Base-by-base conservation (phyloP, 2,329 filamentous ascomycete species). In the Fusarium torulosum region DNA sequence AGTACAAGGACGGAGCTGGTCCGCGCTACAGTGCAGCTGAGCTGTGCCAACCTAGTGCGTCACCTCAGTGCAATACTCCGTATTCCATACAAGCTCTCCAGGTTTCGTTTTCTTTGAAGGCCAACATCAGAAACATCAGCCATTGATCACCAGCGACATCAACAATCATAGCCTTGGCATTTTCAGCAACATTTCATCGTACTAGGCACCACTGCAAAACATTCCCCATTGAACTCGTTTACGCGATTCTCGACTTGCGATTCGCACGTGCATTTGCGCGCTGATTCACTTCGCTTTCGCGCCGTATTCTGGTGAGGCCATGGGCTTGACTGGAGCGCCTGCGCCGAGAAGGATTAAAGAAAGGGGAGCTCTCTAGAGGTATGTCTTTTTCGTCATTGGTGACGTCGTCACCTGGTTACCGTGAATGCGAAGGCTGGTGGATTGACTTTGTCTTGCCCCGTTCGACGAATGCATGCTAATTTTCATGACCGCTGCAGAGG, bases 281-380 rank as follows among this genome's bases (percentile, higher is more conserved):
- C 57, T 58, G 56, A 45, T 29, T 59, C 42, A 38, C 42, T 62
- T 69, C 64, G 55, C 63, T 63, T 62, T 53, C 56, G 43, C 54
- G 57, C 53, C 50, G 35, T 57, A 37, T 47, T 53, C 52, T 55
- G 55, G 69, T 49, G 67, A 74, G 76, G 77, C 76, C 76, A 79
- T 79, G 77, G 75, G 75, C 75, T 76, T 77, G 71, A 70, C 60
- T 72, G 56, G 53, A 72, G 70, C 41, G 59, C 59, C 61, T 71
- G 68, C 62, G 70, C 67, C 55, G 65, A 71, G 68, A 69, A 72
- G 74, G 72, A 78, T 69, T 40, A 75, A 76, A 72, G 72, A 70
- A 59, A 72, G 74, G 73, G 71, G 67, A 71, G 57, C 69, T 69
- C 56, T 71, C 59, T 75, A 75, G 72, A 75, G 72, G 73, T 75